phyloP scores from a whole-genome alignment of 495 filamentous ascomycete genomes.

The Achaetomiella virescens region DNA sequence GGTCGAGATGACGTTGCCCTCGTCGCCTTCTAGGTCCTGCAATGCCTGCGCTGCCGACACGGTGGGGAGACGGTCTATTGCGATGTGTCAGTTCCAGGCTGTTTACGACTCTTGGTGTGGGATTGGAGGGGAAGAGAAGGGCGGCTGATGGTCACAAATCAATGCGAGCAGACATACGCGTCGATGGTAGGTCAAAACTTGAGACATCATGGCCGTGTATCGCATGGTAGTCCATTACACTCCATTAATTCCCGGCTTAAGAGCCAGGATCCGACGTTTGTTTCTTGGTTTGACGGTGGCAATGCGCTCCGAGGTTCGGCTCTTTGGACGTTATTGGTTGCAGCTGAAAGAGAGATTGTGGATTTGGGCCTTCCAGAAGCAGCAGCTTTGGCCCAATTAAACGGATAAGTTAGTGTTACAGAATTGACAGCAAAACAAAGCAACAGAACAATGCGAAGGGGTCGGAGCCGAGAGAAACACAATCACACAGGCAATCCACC shows the following conservation, averaged over 20 bases:
- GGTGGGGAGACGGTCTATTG: slow-evolving; percentile 72
- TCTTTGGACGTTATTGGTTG: neutral
- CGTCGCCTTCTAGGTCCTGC: slow-evolving; percentile 46
- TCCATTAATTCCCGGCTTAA: neutral
- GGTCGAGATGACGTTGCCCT: slow-evolving; percentile 55
- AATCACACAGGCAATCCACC: too few species aligned
- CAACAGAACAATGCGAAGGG: too few species aligned
- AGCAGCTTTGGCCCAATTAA: too few species aligned
- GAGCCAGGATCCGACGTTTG: neutral
- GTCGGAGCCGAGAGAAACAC: too few species aligned
- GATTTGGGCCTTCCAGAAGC: neutral
- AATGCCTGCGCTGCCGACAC: slow-evolving; percentile 83
- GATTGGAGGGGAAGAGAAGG: neutral
- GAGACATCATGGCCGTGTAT: slow-evolving; percentile 42
- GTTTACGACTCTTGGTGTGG: neutral
- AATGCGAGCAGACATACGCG: slow-evolving; percentile 10
- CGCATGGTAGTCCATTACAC: slow-evolving; percentile 37
- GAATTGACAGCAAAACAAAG: too few species aligned
- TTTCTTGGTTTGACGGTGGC: neutral
- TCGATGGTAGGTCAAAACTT: slow-evolving; percentile 37
- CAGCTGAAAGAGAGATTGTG: neutral
- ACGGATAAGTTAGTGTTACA: too few species aligned
- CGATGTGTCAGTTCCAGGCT: neutral
- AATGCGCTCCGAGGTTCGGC: neutral
- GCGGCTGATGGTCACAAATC: too few species aligned